Base-by-base conservation (phyloP, 1,284 basidiomycete genomes). In the Abortiporus biennis region DNA sequence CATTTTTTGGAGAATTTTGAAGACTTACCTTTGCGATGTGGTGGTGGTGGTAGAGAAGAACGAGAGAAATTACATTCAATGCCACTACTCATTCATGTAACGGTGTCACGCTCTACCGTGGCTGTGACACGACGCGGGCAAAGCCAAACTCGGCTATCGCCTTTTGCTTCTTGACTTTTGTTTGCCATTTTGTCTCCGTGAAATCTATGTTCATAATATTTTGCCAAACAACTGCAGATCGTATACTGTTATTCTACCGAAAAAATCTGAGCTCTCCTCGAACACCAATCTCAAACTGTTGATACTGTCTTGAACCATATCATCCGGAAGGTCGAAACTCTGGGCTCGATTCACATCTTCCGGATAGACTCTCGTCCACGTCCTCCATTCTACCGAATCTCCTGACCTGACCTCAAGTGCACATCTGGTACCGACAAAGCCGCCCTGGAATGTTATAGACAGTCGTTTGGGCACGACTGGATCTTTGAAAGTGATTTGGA, bases 381-480 rank as follows among this genome's bases (percentile, higher is more conserved):
- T 52, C 41, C 58, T 56, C 81, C 83, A 85, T 11, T 42, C 41
- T 3, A 21, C 15, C 21, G 36, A 9, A 13, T 25, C 39, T 42
- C 46, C 17, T 62, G 57, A 29, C n/a, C n/a, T 29, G 31, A 69
- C 56, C 24, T 75, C 65, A 4, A 89, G 52, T 2, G 64, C 54
- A 54, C 84, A 87, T 35, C 69, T 63, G 11, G 71, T 81, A 6
- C 84, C 85, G 0, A 82, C 87, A 57, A 90, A 90, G 2, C 87
- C 87, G 13, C 86, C 87, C 68, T 90, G 86, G 55, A 90, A 90
- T 1, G 80, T 87, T 47, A 88, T 48, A n/a, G 64, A 65, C 11
- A 88, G 51, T 19, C 62, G 67, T 48, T 61, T 69, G 1, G 82
- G 83, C 25, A 70, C 52, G 16, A 84, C 74, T 31, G 64, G 68